Evolutionary conservation across 352 stramenopile genomes (phyloP).

Genomic region (Phytophthora podocarpi): DNA sequence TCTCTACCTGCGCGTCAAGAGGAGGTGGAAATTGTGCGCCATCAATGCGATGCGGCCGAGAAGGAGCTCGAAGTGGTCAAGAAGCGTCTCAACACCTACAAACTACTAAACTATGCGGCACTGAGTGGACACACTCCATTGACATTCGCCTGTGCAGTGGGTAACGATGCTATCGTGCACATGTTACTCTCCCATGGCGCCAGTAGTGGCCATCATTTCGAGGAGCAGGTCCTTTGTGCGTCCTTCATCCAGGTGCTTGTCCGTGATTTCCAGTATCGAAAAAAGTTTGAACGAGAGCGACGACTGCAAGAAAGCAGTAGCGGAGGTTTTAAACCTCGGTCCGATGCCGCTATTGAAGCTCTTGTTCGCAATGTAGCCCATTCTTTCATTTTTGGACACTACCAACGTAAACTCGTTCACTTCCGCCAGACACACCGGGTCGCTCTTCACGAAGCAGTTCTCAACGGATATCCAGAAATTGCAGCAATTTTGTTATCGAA

Average conservation of each 20-base stretch:
- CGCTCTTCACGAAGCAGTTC: conserved; percentile 69
- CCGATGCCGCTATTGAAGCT: conserved; percentile 50
- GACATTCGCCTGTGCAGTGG: conserved; percentile 66
- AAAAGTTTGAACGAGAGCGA: conserved; percentile 26
- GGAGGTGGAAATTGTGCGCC: conserved; percentile 51
- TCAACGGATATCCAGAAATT: conserved; percentile 70
- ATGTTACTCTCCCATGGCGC: conserved; percentile 70
- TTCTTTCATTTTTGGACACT: conserved; percentile 65
- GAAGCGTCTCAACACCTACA: conserved; percentile 55
- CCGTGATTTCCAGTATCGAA: conserved; percentile 50
- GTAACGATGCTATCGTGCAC: conserved; percentile 79
- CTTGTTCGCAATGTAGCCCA: conserved; percentile 69
- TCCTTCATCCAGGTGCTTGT: conserved; percentile 71
- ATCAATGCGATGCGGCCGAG: conserved; percentile 30
- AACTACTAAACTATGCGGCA: conserved; percentile 55
- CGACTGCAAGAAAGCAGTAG: conserved; percentile 2
- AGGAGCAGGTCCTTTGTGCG: conserved; percentile 62
- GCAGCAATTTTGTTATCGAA: conserved; percentile 54
- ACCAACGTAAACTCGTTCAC: conserved; percentile 43
- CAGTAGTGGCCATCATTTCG: conserved; percentile 40
- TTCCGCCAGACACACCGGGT: conserved; percentile 73
- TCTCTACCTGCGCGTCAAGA: conserved; percentile 70
- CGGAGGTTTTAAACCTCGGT: conserved; percentile 27
- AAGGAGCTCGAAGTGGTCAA: conserved; percentile 49
- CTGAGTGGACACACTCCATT: conserved; percentile 77